Evolutionary conservation across 2,329 filamentous ascomycete genomes (phyloP).

Genomic region (Epichloe glyceriae): DNA sequence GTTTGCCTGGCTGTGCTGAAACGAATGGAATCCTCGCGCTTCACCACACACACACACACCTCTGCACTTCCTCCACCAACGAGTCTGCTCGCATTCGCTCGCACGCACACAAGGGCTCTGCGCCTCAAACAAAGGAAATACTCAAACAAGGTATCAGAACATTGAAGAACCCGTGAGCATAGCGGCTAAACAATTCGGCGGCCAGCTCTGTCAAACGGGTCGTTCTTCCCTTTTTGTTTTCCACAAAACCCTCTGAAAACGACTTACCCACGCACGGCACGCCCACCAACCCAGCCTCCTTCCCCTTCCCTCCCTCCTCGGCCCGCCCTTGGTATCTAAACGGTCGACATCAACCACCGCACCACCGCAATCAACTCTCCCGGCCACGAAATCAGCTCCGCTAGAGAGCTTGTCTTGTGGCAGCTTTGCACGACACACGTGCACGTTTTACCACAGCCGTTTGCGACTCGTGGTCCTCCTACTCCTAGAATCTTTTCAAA

Average conservation of each 20-base stretch:
- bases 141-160: background rate
- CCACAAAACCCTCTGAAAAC: conserved; percentile 1
- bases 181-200: background rate
- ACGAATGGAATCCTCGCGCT: conserved; percentile 2
- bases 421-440: conserved; percentile 13
- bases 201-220: background rate
- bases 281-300: conserved; percentile 1
- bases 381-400: background rate
- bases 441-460: background rate
- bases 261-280: background rate
- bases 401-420: conserved; percentile 2
- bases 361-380: background rate
- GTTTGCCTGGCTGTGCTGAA: conserved; percentile 1
- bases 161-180: background rate
- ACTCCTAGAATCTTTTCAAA: conserved; percentile 12
- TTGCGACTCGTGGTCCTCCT: conserved; percentile 12
- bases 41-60: background rate
- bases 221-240: conserved; percentile 1
- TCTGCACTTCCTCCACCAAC: conserved; percentile 4
- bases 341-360: background rate
- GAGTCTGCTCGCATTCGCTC: conserved; percentile 8
- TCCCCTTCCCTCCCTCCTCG: background rate
- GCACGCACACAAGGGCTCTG: conserved; percentile 4
- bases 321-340: background rate
- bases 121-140: conserved; percentile 6